Evolutionary conservation across 2,329 filamentous ascomycete species (phyloP), one percentile per base, ranked within the genome.

Genomic region (Penicillium paneum): DNA sequence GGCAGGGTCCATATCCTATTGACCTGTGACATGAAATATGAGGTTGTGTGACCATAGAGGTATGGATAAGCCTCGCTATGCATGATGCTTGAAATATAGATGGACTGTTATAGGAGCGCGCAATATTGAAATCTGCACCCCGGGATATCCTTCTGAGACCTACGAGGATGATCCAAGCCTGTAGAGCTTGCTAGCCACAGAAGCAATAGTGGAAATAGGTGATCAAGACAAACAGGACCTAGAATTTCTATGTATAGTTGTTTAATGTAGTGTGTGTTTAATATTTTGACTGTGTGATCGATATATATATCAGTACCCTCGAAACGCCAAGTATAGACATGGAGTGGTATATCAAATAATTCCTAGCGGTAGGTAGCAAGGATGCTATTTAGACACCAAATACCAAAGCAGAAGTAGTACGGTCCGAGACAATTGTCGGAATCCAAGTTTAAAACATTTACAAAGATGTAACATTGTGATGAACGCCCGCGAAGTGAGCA

Each of bases 81-180:
- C 32, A 26, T 52, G 41, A 15, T 34, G 12, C 35, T 38, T 19
- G n/a, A 19, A 38, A 38, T 32, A 32, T 39, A 34, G 19, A 42
- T 12, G 11, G 10, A 43, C 51, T 35, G 40, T 39, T 8, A 24
- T 26, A 49, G 32, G 8, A 12, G 38, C 21, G 19, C 21, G 5
- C 34, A 44, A 26, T 54, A 49, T 54, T 50, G 32, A 44, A 54
- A 50, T 17, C 19, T 7, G 12, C 39, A 13, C 34, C 10, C 46
- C 5, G 39, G 46, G 46, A 50, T 43, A 50, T 50, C 52, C 32
- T 32, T 39, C 46, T 34, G 19, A 50, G n/a, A 36, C 34, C 39
- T 28, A 10, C 39, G 44, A 50, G 51, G 32, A 44, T 43, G 13
- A 38, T 6, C 26, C 38, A 21, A 19, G 34, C 11, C 19, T 5